Conservation (phyloP, 345 rosid species). For the Sisymbrium altissimum region DNA sequence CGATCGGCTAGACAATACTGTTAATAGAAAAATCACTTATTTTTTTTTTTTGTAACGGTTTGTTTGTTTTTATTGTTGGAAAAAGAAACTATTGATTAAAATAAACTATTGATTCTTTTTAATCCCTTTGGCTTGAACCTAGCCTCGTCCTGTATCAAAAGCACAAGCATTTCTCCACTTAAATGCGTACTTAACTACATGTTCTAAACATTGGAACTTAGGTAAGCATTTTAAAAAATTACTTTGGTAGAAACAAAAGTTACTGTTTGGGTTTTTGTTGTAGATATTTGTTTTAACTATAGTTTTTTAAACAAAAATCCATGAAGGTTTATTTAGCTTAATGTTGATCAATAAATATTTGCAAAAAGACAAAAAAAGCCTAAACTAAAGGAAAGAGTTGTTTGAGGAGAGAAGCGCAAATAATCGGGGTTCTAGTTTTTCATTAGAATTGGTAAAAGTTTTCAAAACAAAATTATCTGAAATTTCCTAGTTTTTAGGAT, state of each 20-base stretch:
- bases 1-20: too few relatives aligned
- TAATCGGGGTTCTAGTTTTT: not conserved
- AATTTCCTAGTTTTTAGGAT: not conserved
- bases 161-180: too few relatives aligned
- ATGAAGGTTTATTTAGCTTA: too few relatives aligned
- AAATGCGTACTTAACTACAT: too few relatives aligned
- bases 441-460: not conserved
- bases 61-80: not conserved
- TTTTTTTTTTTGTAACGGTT: not conserved
- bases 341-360: not conserved
- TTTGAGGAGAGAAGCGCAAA: not conserved
- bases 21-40: too few relatives aligned
- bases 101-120: not conserved
- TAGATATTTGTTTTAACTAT: not conserved
- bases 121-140: not conserved
- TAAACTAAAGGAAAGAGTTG: not conserved
- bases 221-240: too few relatives aligned
- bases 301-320: too few relatives aligned
- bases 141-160: too few relatives aligned
- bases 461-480: not conserved
- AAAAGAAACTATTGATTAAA: not conserved
- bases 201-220: too few relatives aligned
- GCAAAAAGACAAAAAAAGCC: not conserved
- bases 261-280: too few relatives aligned
- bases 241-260: too few relatives aligned